Conservation (phyloP, 2,329 filamentous ascomycete genomes). For the Amylocarpus encephaloides region DNA sequence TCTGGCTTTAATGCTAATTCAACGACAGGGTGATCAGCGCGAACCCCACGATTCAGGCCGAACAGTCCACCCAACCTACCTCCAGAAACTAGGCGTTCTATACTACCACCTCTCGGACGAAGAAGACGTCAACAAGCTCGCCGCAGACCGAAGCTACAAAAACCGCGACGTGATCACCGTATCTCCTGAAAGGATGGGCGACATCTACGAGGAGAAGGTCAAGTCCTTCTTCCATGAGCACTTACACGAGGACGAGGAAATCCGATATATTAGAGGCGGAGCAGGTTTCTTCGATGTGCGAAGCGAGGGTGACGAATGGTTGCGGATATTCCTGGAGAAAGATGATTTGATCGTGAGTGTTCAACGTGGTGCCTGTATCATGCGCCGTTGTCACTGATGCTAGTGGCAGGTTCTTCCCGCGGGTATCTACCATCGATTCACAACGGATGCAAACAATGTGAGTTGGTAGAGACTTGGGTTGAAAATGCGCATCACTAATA, state of each 20-base stretch:
- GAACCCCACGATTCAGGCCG: slow-evolving; percentile 81
- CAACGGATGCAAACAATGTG: slow-evolving; percentile 85
- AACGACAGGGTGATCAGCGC: slow-evolving; percentile 79
- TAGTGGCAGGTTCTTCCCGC: slow-evolving; percentile 64
- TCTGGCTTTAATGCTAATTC: slow-evolving; percentile 7
- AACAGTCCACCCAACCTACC: slow-evolving; percentile 55
- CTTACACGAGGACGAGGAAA: slow-evolving; percentile 97
- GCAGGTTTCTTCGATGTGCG: slow-evolving; percentile 91
- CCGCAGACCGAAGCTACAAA: slow-evolving; percentile 72
- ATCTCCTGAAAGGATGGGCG: slow-evolving; percentile 78
- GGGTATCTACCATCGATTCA: slow-evolving; percentile 97
- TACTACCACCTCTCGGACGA: slow-evolving; percentile 65
- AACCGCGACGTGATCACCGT: slow-evolving; percentile 93
- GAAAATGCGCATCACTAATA: slow-evolving; percentile 6
- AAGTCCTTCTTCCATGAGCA: slow-evolving; percentile 93
- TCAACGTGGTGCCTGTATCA: neutral
- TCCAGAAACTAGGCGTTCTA: slow-evolving; percentile 70
- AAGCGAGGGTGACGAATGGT: slow-evolving; percentile 76
- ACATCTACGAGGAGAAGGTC: slow-evolving; percentile 86
- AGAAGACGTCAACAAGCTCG: slow-evolving; percentile 65
- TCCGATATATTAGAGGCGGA: slow-evolving; percentile 85
- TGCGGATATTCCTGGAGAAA: slow-evolving; percentile 78
- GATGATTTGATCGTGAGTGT: slow-evolving; percentile 64
- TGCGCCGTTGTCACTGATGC: slow-evolving; percentile 10
- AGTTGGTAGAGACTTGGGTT: slow-evolving; percentile 34